Evolutionary conservation across 116 monocot species (phyloP).

Genomic region (Zostera marina): DNA sequence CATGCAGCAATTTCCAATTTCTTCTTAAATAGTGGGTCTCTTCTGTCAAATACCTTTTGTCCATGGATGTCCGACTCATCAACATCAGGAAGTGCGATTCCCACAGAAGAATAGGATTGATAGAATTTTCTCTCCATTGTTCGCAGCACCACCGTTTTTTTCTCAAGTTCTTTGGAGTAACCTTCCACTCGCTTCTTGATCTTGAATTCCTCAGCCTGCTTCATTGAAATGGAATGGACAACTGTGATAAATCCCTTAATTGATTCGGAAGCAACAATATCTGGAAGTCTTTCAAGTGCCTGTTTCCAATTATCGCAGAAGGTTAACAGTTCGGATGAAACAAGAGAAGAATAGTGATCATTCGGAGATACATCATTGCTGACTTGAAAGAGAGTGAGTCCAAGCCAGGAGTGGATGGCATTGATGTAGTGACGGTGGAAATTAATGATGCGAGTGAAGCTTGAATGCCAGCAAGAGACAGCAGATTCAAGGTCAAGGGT

Average conservation of each 20-base stretch:
- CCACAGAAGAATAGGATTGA: constrained; percentile 74
- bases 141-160: constrained; percentile 57
- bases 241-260: constrained; percentile 83
- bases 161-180: constrained; percentile 76
- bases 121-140: constrained; percentile 86
- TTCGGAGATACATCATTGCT: constrained; percentile 27
- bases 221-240: constrained; percentile 63
- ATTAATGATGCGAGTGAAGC: constrained; percentile 70
- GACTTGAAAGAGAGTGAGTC: constrained; percentile 57
- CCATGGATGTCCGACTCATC: constrained; percentile 14
- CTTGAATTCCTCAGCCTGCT: constrained; percentile 77
- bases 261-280: constrained; percentile 75
- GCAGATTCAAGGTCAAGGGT: constrained; percentile 85
- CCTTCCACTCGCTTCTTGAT: constrained; percentile 60
- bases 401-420: constrained; percentile 63
- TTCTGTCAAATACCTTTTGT: constrained; percentile 36
- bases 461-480: constrained; percentile 67
- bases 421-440: constrained; percentile 69
- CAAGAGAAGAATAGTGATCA: constrained; percentile 33
- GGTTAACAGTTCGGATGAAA: constrained; percentile 50
- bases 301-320: constrained; percentile 98
- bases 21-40: constrained; percentile 61
- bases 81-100: constrained; percentile 38
- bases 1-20: constrained; percentile 43
- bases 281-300: constrained; percentile 83